Conservation (phyloP, 306 rosid species). For the Corylus heterophylla region DNA sequence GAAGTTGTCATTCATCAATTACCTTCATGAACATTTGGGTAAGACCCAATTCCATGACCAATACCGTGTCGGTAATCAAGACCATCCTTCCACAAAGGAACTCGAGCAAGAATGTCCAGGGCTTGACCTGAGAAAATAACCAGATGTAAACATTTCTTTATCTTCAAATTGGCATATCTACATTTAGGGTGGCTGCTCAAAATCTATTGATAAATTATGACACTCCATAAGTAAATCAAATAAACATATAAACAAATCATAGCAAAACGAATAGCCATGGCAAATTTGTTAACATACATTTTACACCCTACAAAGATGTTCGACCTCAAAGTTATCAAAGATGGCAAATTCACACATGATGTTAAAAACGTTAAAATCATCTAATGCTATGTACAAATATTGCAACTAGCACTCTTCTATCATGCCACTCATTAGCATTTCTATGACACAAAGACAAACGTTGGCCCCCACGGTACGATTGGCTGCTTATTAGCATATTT, state of each 20-base stretch:
- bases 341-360: too few relatives aligned
- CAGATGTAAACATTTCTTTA: not conserved
- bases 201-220: too few relatives aligned
- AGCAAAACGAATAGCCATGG: too few relatives aligned
- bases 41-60: conserved; percentile 98
- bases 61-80: conserved; percentile 99
- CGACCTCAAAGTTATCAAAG: too few relatives aligned
- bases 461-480: conserved; percentile 96
- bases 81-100: conserved; percentile 92
- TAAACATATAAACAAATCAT: too few relatives aligned
- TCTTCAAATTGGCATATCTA: conserved; percentile 1
- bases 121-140: conserved; percentile 53
- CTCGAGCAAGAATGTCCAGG: conserved; percentile 93
- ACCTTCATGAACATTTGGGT: conserved; percentile 98
- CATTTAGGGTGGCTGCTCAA: not conserved
- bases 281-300: too few relatives aligned
- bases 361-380: not conserved
- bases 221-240: too few relatives aligned
- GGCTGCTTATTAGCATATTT: conserved; percentile 97
- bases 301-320: too few relatives aligned
- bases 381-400: not conserved
- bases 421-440: conserved; percentile 12
- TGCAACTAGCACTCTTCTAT: not conserved
- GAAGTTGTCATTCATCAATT: conserved; percentile 18
- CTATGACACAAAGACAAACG: conserved; percentile 49